Evolutionary conservation across 768 basidiomycete genomes (phyloP), one percentile per base, ranked within the genome.

Genomic region (Boletus tomentosulus): DNA sequence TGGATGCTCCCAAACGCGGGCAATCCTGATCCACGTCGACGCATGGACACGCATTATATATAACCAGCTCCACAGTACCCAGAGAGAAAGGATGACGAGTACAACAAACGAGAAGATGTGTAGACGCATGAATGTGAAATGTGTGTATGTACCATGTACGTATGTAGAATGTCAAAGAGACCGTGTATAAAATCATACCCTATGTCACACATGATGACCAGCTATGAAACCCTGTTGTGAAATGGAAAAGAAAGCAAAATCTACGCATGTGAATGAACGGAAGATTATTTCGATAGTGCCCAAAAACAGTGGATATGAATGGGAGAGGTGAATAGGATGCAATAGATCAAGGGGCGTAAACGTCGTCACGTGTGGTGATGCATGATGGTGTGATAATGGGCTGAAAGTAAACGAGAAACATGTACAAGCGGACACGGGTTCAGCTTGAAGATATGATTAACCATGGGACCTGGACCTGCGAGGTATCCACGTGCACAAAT

Each of bases 391-490:
- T 39, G 46, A 44, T 55, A 47, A 51, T 46, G 41, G 25, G 25
- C 16, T 19, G 46, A 38, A 43, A 44, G 19, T 1, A 28, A 48
- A 34, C 24, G 34, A 52, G 51, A 52, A 53, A 56, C 58, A 54
- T 57, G n/a, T 45, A 33, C 44, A 39, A 28, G 24, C 28, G 33
- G 45, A 53, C 37, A 53, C 44, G 48, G 43, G 39, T n/a, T 33
- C 25, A 46, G n/a, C 42, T 41, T 38, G 45, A 51, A 57, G 50
- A 45, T 19, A 19, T 53, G 55, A 59, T 55, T 55, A 49, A 61
- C 53, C 53, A 53, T 50, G 51, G 25, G 46, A 65, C 56, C 56
- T 27, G 46, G 54, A 59, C 59, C 57, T 53, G 57, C 57, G 46
- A 57, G 55, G 51, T 10, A 54, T 46, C 62, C 56, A 45, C 38